Base-by-base conservation (phyloP, 73 alveolate species). In the Paramecium sexaurelia region DNA sequence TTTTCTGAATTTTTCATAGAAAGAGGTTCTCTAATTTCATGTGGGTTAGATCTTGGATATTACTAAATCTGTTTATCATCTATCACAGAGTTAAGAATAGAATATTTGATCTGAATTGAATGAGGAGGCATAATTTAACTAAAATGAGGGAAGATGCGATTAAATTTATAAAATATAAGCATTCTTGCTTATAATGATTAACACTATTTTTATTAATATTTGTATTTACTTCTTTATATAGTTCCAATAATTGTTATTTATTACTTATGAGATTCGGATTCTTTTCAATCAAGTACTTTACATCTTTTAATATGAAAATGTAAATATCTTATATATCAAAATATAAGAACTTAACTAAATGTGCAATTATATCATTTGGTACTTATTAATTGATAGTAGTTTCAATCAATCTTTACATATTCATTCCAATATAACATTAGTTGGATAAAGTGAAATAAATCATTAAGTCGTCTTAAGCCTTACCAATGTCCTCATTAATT, bases 381-480 rank as follows among this genome's bases (percentile, higher is more conserved):
- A 29, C 51, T 78, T 78, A 24, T 27, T 71, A 57, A 24, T 39
- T 32, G 13, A 9, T 40, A 33, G 41, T 40, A 20, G 20, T 29
- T 43, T 78, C 75, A 10, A 78, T 40, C 55, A 78, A 78, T 22
- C 39, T 6, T 22, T 78, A 10, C 26, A 40, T 39, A 24, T 78
- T 41, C 73, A 78, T 39, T 13, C 90, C 90, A 39, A 45, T 41
- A 43, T 78, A 78, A 33, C 90, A 78, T 45, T 78, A 33, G 41
- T 78, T 78, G n/a, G 90, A 39, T 9, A 78, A 32, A 78, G 90
- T 78, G 55, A 78, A 78, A 33, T 78, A 78, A 39, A 78, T 78
- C 90, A 78, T 78, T 41, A 41, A 78, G 22, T 45, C 73, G 41
- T 78, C 90, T 11, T 78, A 9, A 22, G 90, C 27, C 26, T 78